These are phyloP conservation scores for Candida alai DNA, from an alignment of 805 yeast species.

Conservation along the genomic window DNA sequence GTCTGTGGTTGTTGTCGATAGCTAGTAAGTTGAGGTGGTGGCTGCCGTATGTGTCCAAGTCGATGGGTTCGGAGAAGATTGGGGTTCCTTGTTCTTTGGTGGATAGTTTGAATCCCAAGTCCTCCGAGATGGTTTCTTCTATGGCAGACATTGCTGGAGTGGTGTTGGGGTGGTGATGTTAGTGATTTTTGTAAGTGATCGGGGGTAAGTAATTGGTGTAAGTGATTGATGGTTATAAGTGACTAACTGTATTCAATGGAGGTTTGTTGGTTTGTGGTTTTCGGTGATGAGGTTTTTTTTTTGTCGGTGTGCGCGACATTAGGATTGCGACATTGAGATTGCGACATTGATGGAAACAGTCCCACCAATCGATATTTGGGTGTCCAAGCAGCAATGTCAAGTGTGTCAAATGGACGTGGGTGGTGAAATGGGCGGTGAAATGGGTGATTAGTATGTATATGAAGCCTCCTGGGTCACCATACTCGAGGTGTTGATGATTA, in stretches of 20 bases:
- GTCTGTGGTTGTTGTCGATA: slow-evolving; percentile 20
- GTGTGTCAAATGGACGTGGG: no score
- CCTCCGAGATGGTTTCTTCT: slow-evolving; percentile 25
- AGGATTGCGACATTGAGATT: no score
- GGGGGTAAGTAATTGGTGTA: no score
- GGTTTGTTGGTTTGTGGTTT: not conserved
- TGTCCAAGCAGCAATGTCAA: no score
- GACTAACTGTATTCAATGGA: not conserved
- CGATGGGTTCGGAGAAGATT: slow-evolving; percentile 23
- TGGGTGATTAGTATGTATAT: no score
- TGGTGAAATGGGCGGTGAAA: no score
- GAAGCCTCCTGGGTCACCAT: no score
- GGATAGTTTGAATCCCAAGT: slow-evolving; percentile 34
- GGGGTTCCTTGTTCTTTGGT: slow-evolving; percentile 22
- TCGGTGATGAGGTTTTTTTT: no score
- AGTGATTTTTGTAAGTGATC: no score
- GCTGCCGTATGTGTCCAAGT: slow-evolving; percentile 14
- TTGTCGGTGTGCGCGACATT: not conserved
- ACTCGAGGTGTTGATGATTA: no score
- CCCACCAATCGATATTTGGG: no score
- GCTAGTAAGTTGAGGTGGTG: slow-evolving; percentile 24
- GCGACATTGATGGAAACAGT: no score
- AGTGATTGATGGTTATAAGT: not conserved
- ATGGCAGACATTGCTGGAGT: slow-evolving; percentile 5
- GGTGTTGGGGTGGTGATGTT: not conserved